Evolutionary conservation across 1,139 yeast species (phyloP).

Genomic region (Blastobotrys capitulatus): DNA sequence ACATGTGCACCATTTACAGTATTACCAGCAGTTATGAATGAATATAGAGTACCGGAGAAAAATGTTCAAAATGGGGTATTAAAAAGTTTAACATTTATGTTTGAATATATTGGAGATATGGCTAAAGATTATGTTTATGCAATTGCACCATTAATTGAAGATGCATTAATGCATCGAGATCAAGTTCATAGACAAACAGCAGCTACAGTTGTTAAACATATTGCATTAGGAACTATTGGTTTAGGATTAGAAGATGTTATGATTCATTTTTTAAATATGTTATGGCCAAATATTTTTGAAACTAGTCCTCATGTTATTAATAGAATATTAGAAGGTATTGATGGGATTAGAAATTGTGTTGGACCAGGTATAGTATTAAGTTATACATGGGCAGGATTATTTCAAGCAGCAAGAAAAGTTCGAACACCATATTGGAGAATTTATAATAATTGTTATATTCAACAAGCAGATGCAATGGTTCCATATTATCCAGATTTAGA

Average conservation of each 20-base stretch:
- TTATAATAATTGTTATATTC: constrained; percentile 72
- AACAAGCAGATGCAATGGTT: constrained; percentile 67
- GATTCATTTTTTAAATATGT: constrained; percentile 65
- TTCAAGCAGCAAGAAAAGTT: constrained; percentile 90
- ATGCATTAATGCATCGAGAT: constrained; percentile 88
- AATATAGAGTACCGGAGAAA: constrained; percentile 84
- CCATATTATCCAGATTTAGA: constrained; percentile 70
- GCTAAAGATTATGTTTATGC: constrained; percentile 82
- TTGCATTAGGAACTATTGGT: constrained; percentile 77
- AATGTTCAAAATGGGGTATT: constrained; percentile 95
- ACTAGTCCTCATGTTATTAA: constrained; percentile 92
- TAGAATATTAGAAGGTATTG: constrained; percentile 76
- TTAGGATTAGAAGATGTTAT: constrained; percentile 69
- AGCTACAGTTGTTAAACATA: constrained; percentile 76
- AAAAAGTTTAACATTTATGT: constrained; percentile 87
- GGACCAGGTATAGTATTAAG: constrained; percentile 74
- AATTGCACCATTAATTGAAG: constrained; percentile 74
- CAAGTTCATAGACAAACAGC: constrained; percentile 95
- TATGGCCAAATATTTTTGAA: constrained; percentile 82
- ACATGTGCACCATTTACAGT: constrained; percentile 92
- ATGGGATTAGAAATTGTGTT: constrained; percentile 62
- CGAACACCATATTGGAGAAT: constrained; percentile 81
- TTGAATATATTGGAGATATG: constrained; percentile 84
- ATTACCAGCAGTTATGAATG: constrained; percentile 95
- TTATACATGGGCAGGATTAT: constrained; percentile 82